Base-by-base conservation (phyloP, 2,329 filamentous ascomycete genomes). In the Colletotrichum nymphaeae region DNA sequence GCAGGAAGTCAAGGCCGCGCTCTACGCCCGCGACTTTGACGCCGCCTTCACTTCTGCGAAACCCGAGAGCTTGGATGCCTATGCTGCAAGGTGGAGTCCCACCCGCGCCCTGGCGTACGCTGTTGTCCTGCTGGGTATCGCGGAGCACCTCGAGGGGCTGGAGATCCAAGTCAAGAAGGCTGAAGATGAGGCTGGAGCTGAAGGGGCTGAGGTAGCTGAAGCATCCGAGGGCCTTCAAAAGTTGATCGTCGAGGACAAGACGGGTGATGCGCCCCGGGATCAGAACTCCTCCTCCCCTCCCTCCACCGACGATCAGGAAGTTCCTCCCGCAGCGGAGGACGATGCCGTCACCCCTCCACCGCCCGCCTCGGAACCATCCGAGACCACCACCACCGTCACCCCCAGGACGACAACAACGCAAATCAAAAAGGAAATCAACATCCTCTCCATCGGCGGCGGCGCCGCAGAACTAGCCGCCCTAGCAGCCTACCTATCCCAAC, bases 11-110 rank as follows among this genome's bases (percentile, higher is more conserved):
- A 99, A 98, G 82, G 88, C 91, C 8, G 94, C 96, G 75, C 87
- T 99, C 9, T 98, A 93, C 81, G 92, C 93, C 72, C 91, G 97
- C 37, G 94, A 98, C 81, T 98, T 98, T 83, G 87, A 88, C 14
- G 84, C 86, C 19, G 96, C 96, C 0, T 99, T 98, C 83, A 91
- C 91, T 0, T 87, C 87, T 58, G 74, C 74, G 22, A 26, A 56
- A 6, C 65, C 68, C 1, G 87, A 90, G 68, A 90, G 93, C 57
- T 88, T 98, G 22, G 90, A 93, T 74, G 94, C 93, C 11, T 99
- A 99, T 85, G 94, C 95, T 9, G 90, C 94, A 67, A 87, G 97
- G 77, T 99, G 96, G 95, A 98, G 95, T 82, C 94, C 96, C 1
- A 93, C 93, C 65, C 88, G 97, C 66, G 93, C 95, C 0, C 84